These are phyloP conservation scores for Tetrapisispora namnaoensis DNA, from an alignment of 805 yeast species.

Conservation along the genomic window DNA sequence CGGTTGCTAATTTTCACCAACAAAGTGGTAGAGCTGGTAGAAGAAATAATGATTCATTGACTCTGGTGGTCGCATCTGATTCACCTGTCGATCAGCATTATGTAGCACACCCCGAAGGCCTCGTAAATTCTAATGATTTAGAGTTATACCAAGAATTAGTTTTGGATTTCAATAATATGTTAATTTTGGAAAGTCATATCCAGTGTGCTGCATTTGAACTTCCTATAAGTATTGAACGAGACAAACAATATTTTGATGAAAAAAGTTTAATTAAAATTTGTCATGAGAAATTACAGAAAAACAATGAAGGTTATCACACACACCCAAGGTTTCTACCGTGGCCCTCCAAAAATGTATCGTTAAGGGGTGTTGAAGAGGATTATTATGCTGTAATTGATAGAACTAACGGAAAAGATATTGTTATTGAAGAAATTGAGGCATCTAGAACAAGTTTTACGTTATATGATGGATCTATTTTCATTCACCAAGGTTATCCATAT, in stretches of 20 bases:
- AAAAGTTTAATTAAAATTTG: conserved; percentile 29
- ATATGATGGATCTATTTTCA: conserved; percentile 85
- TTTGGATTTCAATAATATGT: conserved; percentile 48
- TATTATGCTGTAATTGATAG: conserved; percentile 83
- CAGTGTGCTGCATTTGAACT: conserved; percentile 92
- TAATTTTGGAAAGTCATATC: conserved; percentile 69
- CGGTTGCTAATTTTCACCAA: conserved; percentile 81
- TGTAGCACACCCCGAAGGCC: conserved; percentile 40
- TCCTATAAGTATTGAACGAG: conserved; percentile 50
- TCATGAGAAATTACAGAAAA: conserved; percentile 32
- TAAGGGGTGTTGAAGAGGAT: conserved; percentile 77
- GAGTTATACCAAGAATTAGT: conserved; percentile 51
- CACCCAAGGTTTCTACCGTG: conserved; percentile 59
- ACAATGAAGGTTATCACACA: conserved; percentile 43
- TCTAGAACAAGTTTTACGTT: conserved; percentile 82
- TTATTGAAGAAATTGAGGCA: conserved; percentile 84
- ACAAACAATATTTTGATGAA: conserved; percentile 43
- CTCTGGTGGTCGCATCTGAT: conserved; percentile 72
- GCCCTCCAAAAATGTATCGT: conserved; percentile 67
- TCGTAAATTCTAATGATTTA: conserved; percentile 33
- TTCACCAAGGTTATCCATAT: conserved; percentile 90
- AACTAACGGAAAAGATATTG: conserved; percentile 62
- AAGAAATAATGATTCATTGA: conserved; percentile 72
- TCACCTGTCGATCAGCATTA: conserved; percentile 83
- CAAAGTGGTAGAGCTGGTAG: conserved; percentile 98